Conservation (phyloP, 768 basidiomycete genomes). For the Suillus cothurnatus region DNA sequence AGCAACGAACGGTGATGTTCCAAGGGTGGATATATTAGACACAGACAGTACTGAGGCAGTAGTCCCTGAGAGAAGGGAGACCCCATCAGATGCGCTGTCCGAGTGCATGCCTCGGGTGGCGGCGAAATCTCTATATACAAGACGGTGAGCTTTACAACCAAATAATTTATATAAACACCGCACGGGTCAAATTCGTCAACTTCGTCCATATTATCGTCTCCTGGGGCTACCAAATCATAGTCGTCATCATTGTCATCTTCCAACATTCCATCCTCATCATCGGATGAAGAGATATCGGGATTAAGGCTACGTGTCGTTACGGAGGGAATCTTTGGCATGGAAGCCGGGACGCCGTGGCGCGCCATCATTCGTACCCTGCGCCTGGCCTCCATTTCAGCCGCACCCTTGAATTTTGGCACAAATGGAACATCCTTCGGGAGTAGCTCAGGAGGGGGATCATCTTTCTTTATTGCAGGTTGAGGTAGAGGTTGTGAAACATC, state of each 20-base stretch:
- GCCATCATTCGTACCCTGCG: constrained; percentile 67
- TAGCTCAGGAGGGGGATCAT: constrained; percentile 30
- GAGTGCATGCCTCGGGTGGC: constrained; percentile 57
- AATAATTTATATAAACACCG: constrained; percentile 26
- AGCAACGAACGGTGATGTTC: constrained; percentile 48
- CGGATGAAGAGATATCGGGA: constrained; percentile 51
- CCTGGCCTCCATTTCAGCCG: constrained; percentile 84
- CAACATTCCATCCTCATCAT: constrained; percentile 48
- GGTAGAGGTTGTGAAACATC: not conserved
- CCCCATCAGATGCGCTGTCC: constrained; percentile 64
- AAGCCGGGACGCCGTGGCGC: constrained; percentile 44
- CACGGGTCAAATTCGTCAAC: constrained; percentile 83
- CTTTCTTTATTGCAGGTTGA: constrained; percentile 14
- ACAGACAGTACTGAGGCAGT: constrained; percentile 51
- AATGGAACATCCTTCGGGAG: constrained; percentile 60
- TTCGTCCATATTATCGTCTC: constrained; percentile 57
- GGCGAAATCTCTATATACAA: constrained; percentile 65
- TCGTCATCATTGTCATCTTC: constrained; percentile 56
- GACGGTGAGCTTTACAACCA: not conserved
- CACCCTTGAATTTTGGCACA: constrained; percentile 78
- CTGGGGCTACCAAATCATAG: constrained; percentile 51
- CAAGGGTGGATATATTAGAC: constrained; percentile 54
- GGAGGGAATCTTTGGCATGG: constrained; percentile 25
- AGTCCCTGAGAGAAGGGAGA: constrained; percentile 58
- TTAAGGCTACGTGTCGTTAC: constrained; percentile 44